Evolutionary conservation across 257 asterid genomes (phyloP).

Genomic region (Paulownia fortunei): DNA sequence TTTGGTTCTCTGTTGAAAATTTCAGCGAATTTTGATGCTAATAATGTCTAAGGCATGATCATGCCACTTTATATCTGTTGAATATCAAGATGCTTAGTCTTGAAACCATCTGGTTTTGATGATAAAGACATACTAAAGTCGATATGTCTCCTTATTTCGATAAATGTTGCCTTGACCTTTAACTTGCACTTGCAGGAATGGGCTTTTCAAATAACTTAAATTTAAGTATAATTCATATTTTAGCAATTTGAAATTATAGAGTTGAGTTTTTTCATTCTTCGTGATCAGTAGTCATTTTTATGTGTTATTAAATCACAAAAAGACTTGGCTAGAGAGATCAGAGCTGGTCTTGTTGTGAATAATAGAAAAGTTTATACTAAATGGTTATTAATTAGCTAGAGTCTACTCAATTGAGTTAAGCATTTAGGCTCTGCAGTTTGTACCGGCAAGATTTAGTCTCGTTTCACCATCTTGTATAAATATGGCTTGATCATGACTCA

Average conservation of each 20-base stretch:
- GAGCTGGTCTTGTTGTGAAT: not conserved
- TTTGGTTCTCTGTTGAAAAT: not conserved
- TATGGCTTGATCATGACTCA: not conserved
- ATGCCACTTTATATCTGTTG: not conserved
- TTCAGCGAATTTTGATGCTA: not conserved
- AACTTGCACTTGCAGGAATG: not conserved
- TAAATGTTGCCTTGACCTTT: not conserved
- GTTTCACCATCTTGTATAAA: not conserved
- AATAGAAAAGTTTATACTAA: not conserved
- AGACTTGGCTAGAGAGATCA: not conserved
- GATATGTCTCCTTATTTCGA: not conserved
- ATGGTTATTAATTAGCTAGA: not conserved
- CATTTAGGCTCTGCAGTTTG: no score
- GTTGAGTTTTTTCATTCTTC: not conserved
- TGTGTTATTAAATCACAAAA: not conserved
- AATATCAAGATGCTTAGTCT: not conserved
- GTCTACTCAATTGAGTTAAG: no score
- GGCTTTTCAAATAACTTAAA: no score
- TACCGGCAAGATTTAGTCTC: not conserved
- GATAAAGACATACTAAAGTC: not conserved
- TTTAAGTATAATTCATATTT: no score
- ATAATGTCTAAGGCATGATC: not conserved
- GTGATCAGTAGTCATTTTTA: not conserved
- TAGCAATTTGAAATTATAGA: not conserved
- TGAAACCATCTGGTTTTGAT: not conserved